phyloP scores from a whole-genome alignment of 2,329 filamentous ascomycete species.

The Exophiala mesophila region DNA sequence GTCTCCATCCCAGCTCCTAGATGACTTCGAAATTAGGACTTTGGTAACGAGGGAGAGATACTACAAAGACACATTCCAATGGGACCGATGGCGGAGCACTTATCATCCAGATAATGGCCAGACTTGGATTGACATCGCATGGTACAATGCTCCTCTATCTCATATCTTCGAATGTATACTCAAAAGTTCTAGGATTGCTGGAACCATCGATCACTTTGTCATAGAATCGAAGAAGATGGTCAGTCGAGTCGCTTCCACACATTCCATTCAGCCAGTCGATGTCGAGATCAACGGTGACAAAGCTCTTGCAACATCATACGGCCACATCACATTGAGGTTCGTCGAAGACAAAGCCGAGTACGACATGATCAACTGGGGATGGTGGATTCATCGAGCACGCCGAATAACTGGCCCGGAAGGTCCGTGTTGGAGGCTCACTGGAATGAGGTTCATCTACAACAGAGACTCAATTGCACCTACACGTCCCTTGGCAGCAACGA shows the following conservation, averaged over 20 bases:
- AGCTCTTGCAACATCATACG: background rate
- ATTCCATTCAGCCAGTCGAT: background rate
- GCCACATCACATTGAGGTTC: slow-evolving; percentile 1
- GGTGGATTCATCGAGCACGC: slow-evolving; percentile 1
- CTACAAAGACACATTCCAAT: too few relatives aligned
- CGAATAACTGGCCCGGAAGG: too few relatives aligned
- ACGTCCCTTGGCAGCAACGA: too few relatives aligned
- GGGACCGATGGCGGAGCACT: too few relatives aligned
- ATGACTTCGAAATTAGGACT: too few relatives aligned
- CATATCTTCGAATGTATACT: too few relatives aligned
- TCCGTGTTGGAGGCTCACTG: background rate
- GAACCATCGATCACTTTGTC: slow-evolving; percentile 1
- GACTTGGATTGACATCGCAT: too few relatives aligned
- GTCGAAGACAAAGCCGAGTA: background rate
- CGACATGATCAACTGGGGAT: background rate
- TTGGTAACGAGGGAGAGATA: too few relatives aligned
- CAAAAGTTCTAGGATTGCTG: background rate
- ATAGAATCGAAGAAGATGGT: background rate
- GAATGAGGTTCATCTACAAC: slow-evolving; percentile 2
- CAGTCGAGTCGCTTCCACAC: background rate
- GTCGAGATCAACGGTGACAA: background rate
- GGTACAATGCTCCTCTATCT: too few relatives aligned
- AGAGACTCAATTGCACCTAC: too few relatives aligned
- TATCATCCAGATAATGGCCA: too few relatives aligned
- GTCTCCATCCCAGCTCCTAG: too few relatives aligned